These are phyloP conservation scores for Benincasa hispida DNA, from an alignment of 306 rosid genomes.

Conservation along the genomic window DNA sequence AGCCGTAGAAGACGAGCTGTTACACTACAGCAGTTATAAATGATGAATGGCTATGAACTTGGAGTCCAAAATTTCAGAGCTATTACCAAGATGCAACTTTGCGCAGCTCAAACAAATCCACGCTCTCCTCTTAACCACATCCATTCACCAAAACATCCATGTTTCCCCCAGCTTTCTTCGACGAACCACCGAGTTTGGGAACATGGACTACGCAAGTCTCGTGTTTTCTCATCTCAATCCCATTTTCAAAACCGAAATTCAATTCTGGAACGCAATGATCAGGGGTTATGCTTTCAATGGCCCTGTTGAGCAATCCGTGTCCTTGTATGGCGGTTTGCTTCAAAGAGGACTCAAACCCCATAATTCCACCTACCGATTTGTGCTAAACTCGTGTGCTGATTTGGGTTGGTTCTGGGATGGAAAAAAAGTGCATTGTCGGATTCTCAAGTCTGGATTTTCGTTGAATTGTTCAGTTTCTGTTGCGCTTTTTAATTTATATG, in stretches of 20 bases:
- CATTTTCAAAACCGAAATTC: neutral
- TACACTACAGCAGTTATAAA: neutral
- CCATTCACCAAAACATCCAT: slow-evolving; percentile 10
- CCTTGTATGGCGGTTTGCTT: slow-evolving; percentile 14
- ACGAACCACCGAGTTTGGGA: slow-evolving; percentile 19
- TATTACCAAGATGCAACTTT: slow-evolving; percentile 12
- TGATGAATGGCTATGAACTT: slow-evolving; percentile 12
- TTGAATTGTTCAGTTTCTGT: slow-evolving; percentile 1
- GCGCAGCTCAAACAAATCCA: slow-evolving; percentile 15
- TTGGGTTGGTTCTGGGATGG: slow-evolving; percentile 15
- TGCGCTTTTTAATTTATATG: slow-evolving; percentile 14
- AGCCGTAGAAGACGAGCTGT: too few relatives aligned
- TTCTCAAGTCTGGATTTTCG: slow-evolving; percentile 12
- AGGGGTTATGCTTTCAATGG: slow-evolving; percentile 15
- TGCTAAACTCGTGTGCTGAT: slow-evolving; percentile 16
- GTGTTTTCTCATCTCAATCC: slow-evolving; percentile 8
- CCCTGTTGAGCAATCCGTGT: neutral
- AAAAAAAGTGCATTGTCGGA: slow-evolving; percentile 14
- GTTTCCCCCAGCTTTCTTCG: slow-evolving; percentile 11
- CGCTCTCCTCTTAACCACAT: slow-evolving; percentile 8
- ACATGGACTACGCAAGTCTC: slow-evolving; percentile 12
- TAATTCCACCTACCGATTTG: slow-evolving; percentile 21
- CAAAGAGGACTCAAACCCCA: slow-evolving; percentile 21
- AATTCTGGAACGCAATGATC: slow-evolving; percentile 19
- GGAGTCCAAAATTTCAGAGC: slow-evolving; percentile 7